Evolutionary conservation across 2,329 filamentous ascomycete genomes (phyloP).

Genomic region (Akanthomyces dipterigenus): DNA sequence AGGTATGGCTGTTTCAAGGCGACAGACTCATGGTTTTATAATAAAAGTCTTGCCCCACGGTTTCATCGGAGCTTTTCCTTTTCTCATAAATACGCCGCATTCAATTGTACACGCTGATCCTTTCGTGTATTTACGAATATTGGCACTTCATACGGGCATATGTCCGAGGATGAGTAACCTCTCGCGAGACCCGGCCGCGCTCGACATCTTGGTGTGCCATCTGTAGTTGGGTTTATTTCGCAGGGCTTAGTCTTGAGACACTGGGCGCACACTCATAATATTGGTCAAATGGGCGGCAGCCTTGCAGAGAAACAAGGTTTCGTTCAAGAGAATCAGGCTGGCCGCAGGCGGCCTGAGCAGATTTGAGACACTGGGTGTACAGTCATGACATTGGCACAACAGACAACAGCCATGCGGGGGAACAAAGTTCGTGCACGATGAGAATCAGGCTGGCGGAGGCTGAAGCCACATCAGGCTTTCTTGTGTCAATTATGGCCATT

Average conservation of each 20-base stretch:
- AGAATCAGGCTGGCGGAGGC: no score
- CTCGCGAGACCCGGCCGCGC: no score
- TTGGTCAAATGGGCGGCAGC: no score
- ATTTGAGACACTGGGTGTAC: neutral
- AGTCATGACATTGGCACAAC: no score
- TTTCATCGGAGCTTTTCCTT: neutral
- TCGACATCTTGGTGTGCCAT: no score
- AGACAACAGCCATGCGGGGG: no score
- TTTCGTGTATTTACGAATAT: neutral
- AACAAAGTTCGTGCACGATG: no score
- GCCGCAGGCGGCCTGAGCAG: neutral
- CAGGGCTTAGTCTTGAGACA: neutral
- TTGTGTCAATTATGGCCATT: neutral
- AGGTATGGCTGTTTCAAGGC: neutral
- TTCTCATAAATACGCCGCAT: neutral
- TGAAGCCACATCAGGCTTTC: no score
- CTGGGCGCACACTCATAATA: no score
- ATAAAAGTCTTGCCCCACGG: neutral
- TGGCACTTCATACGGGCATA: neutral
- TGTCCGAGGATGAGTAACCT: neutral
- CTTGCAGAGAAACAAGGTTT: no score
- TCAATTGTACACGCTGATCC: neutral
- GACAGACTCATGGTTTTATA: neutral
- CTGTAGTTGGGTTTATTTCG: neutral
- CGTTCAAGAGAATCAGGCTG: no score